Conservation (phyloP, 805 yeast species). For the Lipomyces sp. region DNA sequence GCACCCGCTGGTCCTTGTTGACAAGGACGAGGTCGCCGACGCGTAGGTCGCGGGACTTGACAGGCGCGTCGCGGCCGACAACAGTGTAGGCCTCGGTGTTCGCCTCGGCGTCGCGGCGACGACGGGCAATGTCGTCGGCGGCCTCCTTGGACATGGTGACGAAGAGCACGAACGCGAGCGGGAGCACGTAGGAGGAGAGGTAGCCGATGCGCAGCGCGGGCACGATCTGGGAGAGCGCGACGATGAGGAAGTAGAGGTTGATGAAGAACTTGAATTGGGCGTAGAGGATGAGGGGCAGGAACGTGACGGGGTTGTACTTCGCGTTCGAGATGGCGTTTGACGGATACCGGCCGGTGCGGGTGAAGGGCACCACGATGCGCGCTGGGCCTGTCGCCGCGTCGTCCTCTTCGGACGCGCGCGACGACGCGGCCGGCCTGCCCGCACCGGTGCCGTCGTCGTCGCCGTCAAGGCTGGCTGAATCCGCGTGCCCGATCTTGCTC, state of each 20-base stretch:
- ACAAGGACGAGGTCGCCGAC: constrained; percentile 84
- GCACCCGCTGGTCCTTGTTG: constrained; percentile 80
- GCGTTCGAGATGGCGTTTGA: constrained; percentile 90
- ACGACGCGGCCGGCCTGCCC: no score
- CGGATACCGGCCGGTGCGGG: constrained; percentile 36
- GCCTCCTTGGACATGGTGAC: constrained; percentile 97
- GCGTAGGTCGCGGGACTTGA: constrained; percentile 58
- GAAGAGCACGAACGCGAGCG: constrained; percentile 83
- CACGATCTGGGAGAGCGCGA: constrained; percentile 88
- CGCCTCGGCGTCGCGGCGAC: constrained; percentile 86
- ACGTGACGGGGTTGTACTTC: constrained; percentile 82
- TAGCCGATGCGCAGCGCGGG: constrained; percentile 92
- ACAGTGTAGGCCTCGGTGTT: constrained; percentile 81
- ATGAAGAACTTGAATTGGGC: constrained; percentile 97
- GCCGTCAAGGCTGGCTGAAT: not conserved
- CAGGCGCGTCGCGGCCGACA: constrained; percentile 33
- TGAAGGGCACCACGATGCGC: constrained; percentile 22
- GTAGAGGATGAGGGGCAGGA: constrained; percentile 81
- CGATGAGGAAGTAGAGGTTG: constrained; percentile 85
- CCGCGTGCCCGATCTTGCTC: constrained; percentile 22
- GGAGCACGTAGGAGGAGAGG: constrained; percentile 86
- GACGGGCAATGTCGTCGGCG: constrained; percentile 83
- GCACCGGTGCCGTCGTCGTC: constrained; percentile 4
- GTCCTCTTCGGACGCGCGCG: constrained; percentile 18
- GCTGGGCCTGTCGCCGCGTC: constrained; percentile 21